Evolutionary conservation across 768 basidiomycete species (phyloP).

Genomic region (Crassisporium funariophilum): DNA sequence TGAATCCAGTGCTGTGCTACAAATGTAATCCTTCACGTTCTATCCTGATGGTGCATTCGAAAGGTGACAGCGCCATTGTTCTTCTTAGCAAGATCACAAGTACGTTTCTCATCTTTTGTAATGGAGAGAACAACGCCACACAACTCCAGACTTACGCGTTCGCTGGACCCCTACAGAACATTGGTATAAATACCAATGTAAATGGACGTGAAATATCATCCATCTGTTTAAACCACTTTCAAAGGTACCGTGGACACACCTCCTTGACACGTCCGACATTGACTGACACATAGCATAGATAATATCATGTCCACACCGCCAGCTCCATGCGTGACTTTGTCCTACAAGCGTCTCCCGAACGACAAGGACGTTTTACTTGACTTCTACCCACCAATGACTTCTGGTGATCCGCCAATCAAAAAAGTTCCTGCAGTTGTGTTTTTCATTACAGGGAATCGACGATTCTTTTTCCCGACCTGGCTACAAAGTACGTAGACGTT

Average conservation of each 20-base stretch:
- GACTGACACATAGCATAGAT: background rate
- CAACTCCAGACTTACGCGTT: too few species aligned
- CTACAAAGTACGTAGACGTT: conserved; percentile 45
- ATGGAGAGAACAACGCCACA: too few species aligned
- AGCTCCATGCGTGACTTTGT: background rate
- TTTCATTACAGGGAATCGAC: conserved; percentile 56
- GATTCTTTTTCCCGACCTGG: conserved; percentile 68
- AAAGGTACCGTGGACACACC: background rate
- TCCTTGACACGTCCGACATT: background rate
- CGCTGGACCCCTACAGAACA: too few species aligned
- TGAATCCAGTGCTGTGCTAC: too few species aligned
- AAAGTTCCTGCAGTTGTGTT: conserved; percentile 39
- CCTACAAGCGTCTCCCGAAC: background rate
- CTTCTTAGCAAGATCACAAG: too few species aligned
- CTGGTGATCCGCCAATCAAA: background rate
- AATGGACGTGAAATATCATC: background rate
- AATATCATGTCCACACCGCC: background rate
- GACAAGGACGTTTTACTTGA: background rate
- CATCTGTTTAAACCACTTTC: background rate
- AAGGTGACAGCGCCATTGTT: too few species aligned
- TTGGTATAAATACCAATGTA: background rate
- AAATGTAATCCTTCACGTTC: too few species aligned
- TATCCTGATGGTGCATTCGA: too few species aligned
- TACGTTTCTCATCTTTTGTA: too few species aligned
- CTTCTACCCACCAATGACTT: background rate